Conservation (phyloP, 2,329 filamentous ascomycete genomes). For the Blastomyces parvus region DNA sequence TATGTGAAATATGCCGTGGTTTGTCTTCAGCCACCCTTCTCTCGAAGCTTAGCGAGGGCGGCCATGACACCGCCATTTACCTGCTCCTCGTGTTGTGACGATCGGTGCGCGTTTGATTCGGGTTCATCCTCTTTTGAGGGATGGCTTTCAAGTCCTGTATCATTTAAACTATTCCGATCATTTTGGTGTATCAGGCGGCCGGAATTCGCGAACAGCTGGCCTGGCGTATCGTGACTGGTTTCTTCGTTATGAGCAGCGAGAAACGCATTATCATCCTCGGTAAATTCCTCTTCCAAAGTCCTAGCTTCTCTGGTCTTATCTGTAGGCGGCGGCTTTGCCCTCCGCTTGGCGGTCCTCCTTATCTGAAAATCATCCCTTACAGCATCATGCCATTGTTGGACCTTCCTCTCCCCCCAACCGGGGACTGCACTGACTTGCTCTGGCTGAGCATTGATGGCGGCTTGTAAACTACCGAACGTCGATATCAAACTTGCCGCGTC, state of each 20-base stretch:
- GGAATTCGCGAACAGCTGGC: not conserved
- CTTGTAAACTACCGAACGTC: constrained; percentile 80
- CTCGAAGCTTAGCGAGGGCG: constrained; percentile 47
- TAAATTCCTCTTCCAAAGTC: not conserved
- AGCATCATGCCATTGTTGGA: constrained; percentile 70
- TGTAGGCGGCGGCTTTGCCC: constrained; percentile 21
- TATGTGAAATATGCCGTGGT: not conserved
- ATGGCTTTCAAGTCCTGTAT: not conserved
- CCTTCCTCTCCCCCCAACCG: constrained; percentile 94
- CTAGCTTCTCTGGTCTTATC: constrained; percentile 13
- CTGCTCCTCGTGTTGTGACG: constrained; percentile 21
- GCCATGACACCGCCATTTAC: constrained; percentile 51
- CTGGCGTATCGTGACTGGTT: constrained; percentile 9
- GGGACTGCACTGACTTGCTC: constrained; percentile 78
- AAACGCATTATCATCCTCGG: constrained; percentile 24
- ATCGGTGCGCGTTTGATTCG: not conserved
- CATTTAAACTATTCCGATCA: constrained; percentile 3
- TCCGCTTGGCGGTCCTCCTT: constrained; percentile 55
- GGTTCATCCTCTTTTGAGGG: not conserved
- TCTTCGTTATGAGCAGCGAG: constrained; percentile 19
- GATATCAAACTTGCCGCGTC: constrained; percentile 85
- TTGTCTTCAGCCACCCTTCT: constrained; percentile 22
- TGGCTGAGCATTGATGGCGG: constrained; percentile 75
- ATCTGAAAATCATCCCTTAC: constrained; percentile 79
- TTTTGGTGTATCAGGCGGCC: not conserved